Evolutionary conservation across 139 green algal species (phyloP).

Genomic region (Chlorella sorokiniana): DNA sequence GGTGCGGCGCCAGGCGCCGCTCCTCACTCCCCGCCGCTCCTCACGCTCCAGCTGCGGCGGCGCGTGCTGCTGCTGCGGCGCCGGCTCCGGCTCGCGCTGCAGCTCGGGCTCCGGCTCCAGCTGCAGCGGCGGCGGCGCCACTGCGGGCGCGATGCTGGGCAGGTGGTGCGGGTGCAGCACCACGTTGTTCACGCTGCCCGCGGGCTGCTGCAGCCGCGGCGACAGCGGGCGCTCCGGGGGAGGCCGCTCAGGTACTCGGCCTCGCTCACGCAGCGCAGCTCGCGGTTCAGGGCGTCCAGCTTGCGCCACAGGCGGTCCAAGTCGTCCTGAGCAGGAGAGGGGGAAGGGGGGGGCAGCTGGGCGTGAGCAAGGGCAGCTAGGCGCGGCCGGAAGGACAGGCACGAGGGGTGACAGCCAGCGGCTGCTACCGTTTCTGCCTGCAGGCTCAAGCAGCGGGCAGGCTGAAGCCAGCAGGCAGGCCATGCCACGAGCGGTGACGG

Average conservation of each 20-base stretch:
- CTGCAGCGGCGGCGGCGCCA: background rate
- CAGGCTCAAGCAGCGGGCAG: background rate
- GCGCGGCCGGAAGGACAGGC: background rate
- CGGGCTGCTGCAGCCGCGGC: background rate
- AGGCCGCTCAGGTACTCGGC: constrained; percentile 45
- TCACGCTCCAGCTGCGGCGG: background rate
- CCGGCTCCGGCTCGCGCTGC: background rate
- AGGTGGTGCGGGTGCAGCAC: background rate
- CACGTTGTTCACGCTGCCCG: constrained; percentile 1
- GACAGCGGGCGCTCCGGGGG: constrained; percentile 3
- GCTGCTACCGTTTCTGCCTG: background rate
- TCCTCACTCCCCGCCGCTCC: background rate
- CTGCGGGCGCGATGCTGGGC: background rate
- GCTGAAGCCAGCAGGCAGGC: background rate
- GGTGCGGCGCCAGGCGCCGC: constrained; percentile 12
- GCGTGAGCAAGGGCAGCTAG: background rate
- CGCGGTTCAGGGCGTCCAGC: constrained; percentile 2
- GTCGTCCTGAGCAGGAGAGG: background rate
- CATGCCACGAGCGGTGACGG: too few species aligned
- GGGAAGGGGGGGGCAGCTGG: background rate
- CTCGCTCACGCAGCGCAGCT: constrained; percentile 36
- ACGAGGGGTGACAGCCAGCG: background rate
- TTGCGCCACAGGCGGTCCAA: background rate
- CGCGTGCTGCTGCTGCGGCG: background rate
- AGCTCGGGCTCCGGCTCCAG: background rate